Base-by-base conservation (phyloP, 2,329 filamentous ascomycete genomes). In the Sclerotinia minor region DNA sequence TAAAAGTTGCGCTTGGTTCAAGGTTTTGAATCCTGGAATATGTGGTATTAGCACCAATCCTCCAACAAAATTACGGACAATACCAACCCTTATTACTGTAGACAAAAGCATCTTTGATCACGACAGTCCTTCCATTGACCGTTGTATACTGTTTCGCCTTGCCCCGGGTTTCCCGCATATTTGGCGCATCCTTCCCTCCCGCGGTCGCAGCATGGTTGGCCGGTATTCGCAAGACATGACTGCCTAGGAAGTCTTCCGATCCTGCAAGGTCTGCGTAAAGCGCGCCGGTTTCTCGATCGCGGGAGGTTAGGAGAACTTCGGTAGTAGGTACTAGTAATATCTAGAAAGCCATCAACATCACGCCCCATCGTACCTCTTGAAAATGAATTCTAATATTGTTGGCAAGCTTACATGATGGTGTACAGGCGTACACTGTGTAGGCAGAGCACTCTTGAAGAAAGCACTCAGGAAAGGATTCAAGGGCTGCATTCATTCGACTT, bases 391-490 rank as follows among this genome's bases (percentile, higher is more conserved):
- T 47, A 26, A 32, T 26, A n/a, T 41, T 60, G 32, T 66, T 29
- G 24, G 19, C 44, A 59, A 68, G 69, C 81, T 74, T 82, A 89
- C 87, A 83, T 98, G 92, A 79, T 96, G 92, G 80, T 95, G 91
- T 72, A 93, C 86, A 67, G 95, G 94, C 71, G 89, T 87, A 84
- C 95, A 98, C 88, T 98, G 94, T 76, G 90, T 84, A 75, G 91
- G 90, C 78, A 97, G 86, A 79, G 92, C 89, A 87, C 93, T 98
- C 84, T 92, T 93, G 86, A 97, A 97, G 88, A 99, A 98, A 85
- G 94, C 93, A 84, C 92, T 90, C 80, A 99, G 86, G 82, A 97
- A 98, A 80, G 95, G 95, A 83, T 99, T 99, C 89, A 98, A 86
- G 83, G 95, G 92, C 89, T 94, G 94, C 94, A 97, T 97, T 88